Conservation (phyloP, 306 rosid species). For the Begonia fuchsioides region DNA sequence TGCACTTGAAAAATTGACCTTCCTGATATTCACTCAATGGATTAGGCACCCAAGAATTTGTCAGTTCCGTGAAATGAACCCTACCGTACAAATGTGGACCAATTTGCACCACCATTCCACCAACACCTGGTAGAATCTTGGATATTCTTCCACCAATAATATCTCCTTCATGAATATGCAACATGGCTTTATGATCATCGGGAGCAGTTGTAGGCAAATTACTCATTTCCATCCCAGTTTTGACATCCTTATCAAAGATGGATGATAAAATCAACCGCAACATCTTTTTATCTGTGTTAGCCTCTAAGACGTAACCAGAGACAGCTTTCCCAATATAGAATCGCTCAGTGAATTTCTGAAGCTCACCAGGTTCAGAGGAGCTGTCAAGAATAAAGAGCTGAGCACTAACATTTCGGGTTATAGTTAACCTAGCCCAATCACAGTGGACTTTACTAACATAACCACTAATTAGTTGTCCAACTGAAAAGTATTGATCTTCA, state of each 20-base stretch:
- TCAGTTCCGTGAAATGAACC: constrained; percentile 67
- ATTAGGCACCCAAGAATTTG: constrained; percentile 46
- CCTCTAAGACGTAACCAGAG: constrained; percentile 41
- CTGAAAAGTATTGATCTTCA: constrained; percentile 28
- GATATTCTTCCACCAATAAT: constrained; percentile 62
- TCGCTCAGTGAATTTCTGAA: constrained; percentile 42
- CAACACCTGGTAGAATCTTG: constrained; percentile 61
- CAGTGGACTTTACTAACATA: constrained; percentile 63
- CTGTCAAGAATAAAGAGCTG: constrained; percentile 69
- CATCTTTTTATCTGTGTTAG: constrained; percentile 47
- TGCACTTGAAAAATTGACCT: constrained; percentile 77
- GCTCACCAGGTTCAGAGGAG: constrained; percentile 64
- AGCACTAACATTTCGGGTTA: constrained; percentile 53
- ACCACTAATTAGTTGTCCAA: constrained; percentile 54
- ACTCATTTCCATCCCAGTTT: constrained; percentile 13
- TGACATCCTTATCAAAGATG: constrained; percentile 10
- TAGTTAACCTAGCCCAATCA: constrained; percentile 75
- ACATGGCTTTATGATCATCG: constrained; percentile 23
- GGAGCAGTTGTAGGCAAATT: constrained; percentile 12
- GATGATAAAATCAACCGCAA: constrained; percentile 39
- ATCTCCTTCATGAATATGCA: constrained; percentile 49
- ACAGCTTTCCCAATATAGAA: constrained; percentile 50
- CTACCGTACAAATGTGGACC: constrained; percentile 61
- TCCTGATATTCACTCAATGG: constrained; percentile 72
- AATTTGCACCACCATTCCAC: constrained; percentile 75